These are phyloP conservation scores for Oxyria digyna DNA, from an alignment of 148 eudicot genomes.

Conservation along the genomic window DNA sequence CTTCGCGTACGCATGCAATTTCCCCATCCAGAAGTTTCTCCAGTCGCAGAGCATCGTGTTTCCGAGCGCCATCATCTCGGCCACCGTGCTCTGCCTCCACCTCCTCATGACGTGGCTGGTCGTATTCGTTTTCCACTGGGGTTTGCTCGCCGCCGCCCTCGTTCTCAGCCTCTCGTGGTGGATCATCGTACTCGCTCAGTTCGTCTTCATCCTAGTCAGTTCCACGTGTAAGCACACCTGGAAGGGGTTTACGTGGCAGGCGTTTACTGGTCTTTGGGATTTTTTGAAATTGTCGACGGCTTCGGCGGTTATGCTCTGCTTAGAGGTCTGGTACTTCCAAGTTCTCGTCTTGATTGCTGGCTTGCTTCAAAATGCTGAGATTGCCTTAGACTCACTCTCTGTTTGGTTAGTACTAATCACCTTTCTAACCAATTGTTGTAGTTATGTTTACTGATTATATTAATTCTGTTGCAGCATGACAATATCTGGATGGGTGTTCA, in stretches of 20 bases:
- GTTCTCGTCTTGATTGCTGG: slow-evolving; percentile 42
- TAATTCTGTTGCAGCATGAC: slow-evolving; percentile 28
- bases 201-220: slow-evolving; percentile 25
- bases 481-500: slow-evolving; percentile 42
- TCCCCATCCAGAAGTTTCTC: slow-evolving; percentile 44
- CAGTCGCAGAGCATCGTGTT: slow-evolving; percentile 38
- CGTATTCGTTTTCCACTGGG: slow-evolving; percentile 23
- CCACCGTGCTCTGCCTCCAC: slow-evolving; percentile 19
- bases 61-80: slow-evolving; percentile 39
- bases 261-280: slow-evolving; percentile 32
- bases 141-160: slow-evolving; percentile 33
- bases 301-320: slow-evolving; percentile 52
- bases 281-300: slow-evolving; percentile 33
- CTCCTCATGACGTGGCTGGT: slow-evolving; percentile 26
- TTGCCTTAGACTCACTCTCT: slow-evolving; percentile 42
- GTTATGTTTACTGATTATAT: too few relatives aligned
- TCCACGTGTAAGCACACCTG: slow-evolving; percentile 23
- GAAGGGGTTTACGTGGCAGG: slow-evolving; percentile 31
- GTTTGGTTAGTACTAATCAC: slow-evolving; percentile 21
- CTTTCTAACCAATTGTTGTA: too few relatives aligned
- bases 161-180: slow-evolving; percentile 45
- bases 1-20: slow-evolving; percentile 37
- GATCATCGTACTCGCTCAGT: slow-evolving; percentile 37
- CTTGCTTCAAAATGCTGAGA: slow-evolving; percentile 27
- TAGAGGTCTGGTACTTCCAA: slow-evolving; percentile 46